Conservation (phyloP, 192 early-diverging fungal genomes). For the Coemansia sp. region DNA sequence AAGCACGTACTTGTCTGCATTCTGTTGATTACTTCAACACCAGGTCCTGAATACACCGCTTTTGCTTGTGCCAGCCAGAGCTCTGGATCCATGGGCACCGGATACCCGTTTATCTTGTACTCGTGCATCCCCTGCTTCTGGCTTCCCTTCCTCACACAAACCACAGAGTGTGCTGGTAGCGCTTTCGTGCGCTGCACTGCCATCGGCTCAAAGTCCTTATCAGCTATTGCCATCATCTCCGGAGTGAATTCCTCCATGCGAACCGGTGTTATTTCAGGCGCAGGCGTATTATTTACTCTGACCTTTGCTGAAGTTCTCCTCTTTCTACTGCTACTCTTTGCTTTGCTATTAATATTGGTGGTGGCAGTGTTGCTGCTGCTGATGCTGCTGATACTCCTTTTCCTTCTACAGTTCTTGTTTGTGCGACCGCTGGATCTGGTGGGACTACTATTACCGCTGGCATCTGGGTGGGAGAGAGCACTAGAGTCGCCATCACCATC, state of each 20-base stretch:
- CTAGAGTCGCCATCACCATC: not conserved
- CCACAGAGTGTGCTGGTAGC: constrained; percentile 5
- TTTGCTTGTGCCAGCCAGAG: constrained; percentile 9
- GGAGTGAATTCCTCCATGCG: not conserved
- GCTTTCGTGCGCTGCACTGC: not conserved
- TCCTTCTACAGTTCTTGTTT: not conserved
- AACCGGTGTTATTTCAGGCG: not conserved
- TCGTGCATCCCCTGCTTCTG: constrained; percentile 12
- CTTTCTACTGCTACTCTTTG: not conserved
- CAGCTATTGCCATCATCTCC: not conserved
- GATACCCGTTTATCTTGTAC: constrained; percentile 19
- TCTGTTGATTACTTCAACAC: constrained; percentile 3
- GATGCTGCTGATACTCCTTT: not conserved
- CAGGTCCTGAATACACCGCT: not conserved
- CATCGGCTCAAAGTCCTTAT: constrained; percentile 14
- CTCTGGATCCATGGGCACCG: constrained; percentile 19
- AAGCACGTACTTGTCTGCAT: not conserved
- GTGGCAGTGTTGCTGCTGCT: not conserved
- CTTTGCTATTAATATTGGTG: not conserved
- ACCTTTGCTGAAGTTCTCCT: not conserved
- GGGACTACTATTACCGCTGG: not conserved
- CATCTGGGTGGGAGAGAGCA: not conserved
- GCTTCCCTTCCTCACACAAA: not conserved
- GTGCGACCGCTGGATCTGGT: not conserved
- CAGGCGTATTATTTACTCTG: not conserved